These are phyloP conservation scores for Tetrapisispora taiwanensis DNA, from an alignment of 805 yeast genomes.

Conservation along the genomic window DNA sequence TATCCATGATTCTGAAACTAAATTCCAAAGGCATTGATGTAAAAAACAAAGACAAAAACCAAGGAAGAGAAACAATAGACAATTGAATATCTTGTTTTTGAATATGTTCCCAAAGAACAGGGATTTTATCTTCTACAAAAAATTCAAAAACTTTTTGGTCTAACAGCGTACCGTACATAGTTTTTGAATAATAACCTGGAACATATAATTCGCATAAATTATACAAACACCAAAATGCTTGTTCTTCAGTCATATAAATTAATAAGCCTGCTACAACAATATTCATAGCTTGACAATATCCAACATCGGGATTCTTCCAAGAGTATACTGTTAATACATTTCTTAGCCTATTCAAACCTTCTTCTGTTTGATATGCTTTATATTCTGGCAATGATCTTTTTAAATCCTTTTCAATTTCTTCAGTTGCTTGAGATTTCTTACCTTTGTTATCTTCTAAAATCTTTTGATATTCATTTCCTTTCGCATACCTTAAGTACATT, in stretches of 20 bases:
- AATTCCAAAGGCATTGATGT: conserved; percentile 91
- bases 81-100: conserved; percentile 73
- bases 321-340: conserved; percentile 89
- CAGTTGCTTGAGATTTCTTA: conserved; percentile 71
- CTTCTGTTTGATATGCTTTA: conserved; percentile 79
- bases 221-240: conserved; percentile 88
- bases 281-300: conserved; percentile 98
- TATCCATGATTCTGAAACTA: conserved; percentile 86
- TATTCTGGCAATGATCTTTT: conserved; percentile 93
- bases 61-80: conserved; percentile 86
- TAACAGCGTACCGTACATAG: conserved; percentile 92
- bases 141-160: conserved; percentile 93
- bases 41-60: conserved; percentile 86
- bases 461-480: conserved; percentile 48
- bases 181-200: conserved; percentile 93
- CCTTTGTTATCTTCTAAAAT: conserved; percentile 53
- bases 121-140: conserved; percentile 81
- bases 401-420: conserved; percentile 92
- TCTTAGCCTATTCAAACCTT: conserved; percentile 77
- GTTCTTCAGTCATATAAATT: conserved; percentile 89
- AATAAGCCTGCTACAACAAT: conserved; percentile 74
- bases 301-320: conserved; percentile 94
- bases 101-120: conserved; percentile 77
- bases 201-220: conserved; percentile 73
- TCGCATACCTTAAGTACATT: conserved; percentile 57